These are phyloP conservation scores for Collybiopsis confluens DNA, from an alignment of 768 basidiomycete genomes.

Conservation along the genomic window DNA sequence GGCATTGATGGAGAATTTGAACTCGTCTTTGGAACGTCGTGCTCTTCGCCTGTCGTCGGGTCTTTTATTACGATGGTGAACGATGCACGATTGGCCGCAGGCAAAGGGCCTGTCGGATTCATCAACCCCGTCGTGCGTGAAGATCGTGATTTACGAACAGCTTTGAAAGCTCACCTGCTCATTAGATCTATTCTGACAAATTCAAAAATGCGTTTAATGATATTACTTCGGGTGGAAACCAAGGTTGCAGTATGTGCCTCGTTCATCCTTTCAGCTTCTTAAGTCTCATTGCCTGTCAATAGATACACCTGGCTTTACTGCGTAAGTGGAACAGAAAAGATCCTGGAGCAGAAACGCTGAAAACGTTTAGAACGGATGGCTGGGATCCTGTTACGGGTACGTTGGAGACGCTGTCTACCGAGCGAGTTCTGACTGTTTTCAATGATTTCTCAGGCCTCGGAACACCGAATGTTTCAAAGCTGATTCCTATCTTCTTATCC, in stretches of 20 bases:
- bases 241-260: constrained; percentile 29
- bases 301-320: constrained; percentile 19
- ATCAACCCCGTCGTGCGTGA: constrained; percentile 38
- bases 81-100: constrained; percentile 40
- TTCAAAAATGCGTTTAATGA: constrained; percentile 34
- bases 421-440: background rate
- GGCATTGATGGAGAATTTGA: constrained; percentile 32
- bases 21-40: constrained; percentile 46
- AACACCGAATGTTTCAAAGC: constrained; percentile 29
- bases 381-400: constrained; percentile 39
- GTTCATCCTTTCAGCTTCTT: background rate
- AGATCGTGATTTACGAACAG: background rate
- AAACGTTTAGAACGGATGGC: constrained; percentile 24
- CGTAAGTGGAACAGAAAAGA: background rate
- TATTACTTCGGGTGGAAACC: constrained; percentile 35
- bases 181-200: constrained; percentile 30
- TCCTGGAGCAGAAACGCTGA: background rate
- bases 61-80: constrained; percentile 48
- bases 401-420: background rate
- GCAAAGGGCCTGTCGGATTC: constrained; percentile 44
- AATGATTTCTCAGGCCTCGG: constrained; percentile 26
- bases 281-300: background rate
- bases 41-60: constrained; percentile 43
- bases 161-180: background rate
- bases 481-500: constrained; percentile 27